A percentile compares a stretch with the other conserved stretches of the same genome.
phyloP scores from a whole-genome alignment of 257 asterid species.

The Solanum lycopersicoides region DNA sequence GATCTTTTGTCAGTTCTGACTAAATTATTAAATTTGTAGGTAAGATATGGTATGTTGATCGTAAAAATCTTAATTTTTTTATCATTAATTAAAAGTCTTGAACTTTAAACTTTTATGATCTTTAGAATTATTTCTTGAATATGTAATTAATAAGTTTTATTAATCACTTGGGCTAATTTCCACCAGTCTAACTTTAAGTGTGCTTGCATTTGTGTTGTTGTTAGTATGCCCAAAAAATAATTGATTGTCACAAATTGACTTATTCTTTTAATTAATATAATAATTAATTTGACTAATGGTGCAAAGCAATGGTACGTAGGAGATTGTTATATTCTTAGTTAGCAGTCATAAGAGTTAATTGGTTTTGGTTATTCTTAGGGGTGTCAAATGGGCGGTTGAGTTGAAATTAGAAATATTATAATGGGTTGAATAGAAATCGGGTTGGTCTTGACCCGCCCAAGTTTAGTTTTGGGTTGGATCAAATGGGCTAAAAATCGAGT shows the following conservation, averaged over 20 bases:
- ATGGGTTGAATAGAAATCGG: too few species aligned
- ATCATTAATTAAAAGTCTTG: neutral
- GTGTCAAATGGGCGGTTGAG: too few species aligned
- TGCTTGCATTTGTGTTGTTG: neutral
- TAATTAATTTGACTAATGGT: neutral
- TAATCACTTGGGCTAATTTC: neutral
- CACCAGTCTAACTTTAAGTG: neutral
- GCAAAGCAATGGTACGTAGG: neutral
- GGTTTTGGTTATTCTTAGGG: neutral
- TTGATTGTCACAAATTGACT: neutral
- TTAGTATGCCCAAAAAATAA: neutral
- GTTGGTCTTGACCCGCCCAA: too few species aligned
- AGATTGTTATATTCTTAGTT: neutral
- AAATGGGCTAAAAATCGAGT: too few species aligned
- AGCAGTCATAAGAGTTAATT: neutral
- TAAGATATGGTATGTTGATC: neutral
- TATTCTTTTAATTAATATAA: neutral
- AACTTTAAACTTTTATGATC: neutral
- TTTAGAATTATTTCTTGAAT: neutral
- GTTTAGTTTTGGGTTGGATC: too few species aligned
- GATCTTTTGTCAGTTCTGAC: neutral
- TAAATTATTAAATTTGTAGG: neutral
- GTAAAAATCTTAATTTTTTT: neutral
- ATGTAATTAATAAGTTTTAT: neutral
- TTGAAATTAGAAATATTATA: too few species aligned